phyloP scores from a whole-genome alignment of 352 stramenopile genomes.

The Globisporangium carolinianum region DNA sequence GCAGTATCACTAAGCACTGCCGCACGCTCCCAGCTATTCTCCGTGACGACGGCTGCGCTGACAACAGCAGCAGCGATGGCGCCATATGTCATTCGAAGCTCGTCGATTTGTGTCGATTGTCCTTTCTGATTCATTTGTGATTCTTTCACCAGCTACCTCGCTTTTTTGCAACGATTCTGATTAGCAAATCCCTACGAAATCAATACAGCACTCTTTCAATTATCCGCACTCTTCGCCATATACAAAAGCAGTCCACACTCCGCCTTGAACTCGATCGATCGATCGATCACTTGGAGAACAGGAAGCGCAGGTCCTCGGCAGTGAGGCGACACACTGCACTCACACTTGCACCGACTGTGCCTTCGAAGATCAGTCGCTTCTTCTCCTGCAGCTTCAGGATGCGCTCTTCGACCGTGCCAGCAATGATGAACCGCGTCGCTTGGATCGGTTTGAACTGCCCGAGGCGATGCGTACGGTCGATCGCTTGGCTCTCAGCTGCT shows the following conservation, averaged over 20 bases:
- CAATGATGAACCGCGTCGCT: conserved; percentile 96
- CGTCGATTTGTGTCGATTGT: conserved; percentile 13
- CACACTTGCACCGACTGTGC: conserved; percentile 93
- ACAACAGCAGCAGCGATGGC: conserved; percentile 9
- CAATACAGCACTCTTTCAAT: background rate
- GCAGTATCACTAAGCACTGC: conserved; percentile 15
- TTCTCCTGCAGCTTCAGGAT: conserved; percentile 96
- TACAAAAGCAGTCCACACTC: too few relatives aligned
- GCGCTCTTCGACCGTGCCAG: conserved; percentile 96
- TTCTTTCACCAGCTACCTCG: background rate
- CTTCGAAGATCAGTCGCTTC: conserved; percentile 97
- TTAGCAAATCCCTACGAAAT: background rate
- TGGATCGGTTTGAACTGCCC: conserved; percentile 97
- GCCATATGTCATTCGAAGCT: too few relatives aligned
- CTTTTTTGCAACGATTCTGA: background rate
- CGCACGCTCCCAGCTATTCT: conserved; percentile 3
- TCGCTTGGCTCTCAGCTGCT: conserved; percentile 91
- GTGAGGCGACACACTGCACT: conserved; percentile 88
- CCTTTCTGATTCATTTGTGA: conserved; percentile 3
- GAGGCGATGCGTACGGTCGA: conserved; percentile 97
- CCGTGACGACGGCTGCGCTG: conserved; percentile 12
- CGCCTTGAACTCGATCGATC: too few relatives aligned
- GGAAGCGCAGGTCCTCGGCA: conserved; percentile 91
- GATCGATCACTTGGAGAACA: conserved; percentile 63
- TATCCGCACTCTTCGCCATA: too few relatives aligned